Base-by-base conservation (phyloP, 805 yeast species). In the Grigorovia yakushimaensis region DNA sequence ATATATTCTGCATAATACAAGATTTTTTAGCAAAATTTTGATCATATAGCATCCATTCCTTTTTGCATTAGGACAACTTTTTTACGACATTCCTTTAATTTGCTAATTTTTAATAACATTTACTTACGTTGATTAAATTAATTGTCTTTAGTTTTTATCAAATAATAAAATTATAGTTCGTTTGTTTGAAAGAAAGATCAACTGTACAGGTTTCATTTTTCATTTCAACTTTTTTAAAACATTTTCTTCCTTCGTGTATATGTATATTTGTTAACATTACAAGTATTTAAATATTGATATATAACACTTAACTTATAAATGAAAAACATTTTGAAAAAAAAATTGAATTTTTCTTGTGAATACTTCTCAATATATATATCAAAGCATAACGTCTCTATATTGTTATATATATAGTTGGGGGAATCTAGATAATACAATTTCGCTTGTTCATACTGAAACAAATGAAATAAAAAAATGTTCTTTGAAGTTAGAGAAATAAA, bases 11-110 rank as follows among this genome's bases (percentile, higher is more conserved):
- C 46, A 44, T 44, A 23, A 37, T n/a, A 33, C 38, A 36, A 15
- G 5, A 15, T 17, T 17, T 19, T 41, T 17, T n/a, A n/a, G n/a
- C n/a, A 24, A n/a, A 18, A 30, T 36, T 27, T 18, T 27, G 22
- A 17, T 22, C 8, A 10, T 15, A 43, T 23, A 41, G 49, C 49
- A 47, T 47, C 49, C 49, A 43, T 41, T 47, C 49, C 49, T n/a
- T 47, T 47, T 36, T 38, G 49, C 49, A 48, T 45, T n/a, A 20
- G 3, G 8, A 15, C 15, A 15, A 6, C 11, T 36, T 22, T 20
- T 42, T 21, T 24, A 42, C 27, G 24, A 33, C 20, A 24, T 17
- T 17, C 18, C 19, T 42, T 42, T n/a, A 30, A 36, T 19, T 42
- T 22, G 37, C 37, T 33, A 33, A 33, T 33, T 42, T 42, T 33